These are phyloP conservation scores for Usnea hakonensis DNA, from an alignment of 495 filamentous ascomycete species.

Conservation along the genomic window DNA sequence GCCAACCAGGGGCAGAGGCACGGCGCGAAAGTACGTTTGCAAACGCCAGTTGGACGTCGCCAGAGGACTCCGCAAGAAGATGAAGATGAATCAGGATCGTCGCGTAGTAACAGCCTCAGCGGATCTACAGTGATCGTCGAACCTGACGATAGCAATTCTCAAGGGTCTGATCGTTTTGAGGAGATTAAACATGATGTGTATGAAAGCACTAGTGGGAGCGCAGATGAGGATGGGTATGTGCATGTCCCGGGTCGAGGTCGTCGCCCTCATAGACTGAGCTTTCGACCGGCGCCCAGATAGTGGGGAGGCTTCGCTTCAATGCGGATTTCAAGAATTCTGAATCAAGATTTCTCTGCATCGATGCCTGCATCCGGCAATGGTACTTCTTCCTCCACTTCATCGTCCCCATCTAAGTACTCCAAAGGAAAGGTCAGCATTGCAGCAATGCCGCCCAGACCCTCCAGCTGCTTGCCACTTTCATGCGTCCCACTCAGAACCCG, in stretches of 20 bases:
- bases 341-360: not conserved
- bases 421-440: slow-evolving; percentile 87
- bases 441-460: slow-evolving; percentile 78
- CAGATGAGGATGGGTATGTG: not conserved
- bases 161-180: not conserved
- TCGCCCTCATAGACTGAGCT: not conserved
- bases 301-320: not conserved
- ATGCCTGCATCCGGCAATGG: not conserved
- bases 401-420: slow-evolving; percentile 60
- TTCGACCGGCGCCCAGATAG: not conserved
- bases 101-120: not conserved
- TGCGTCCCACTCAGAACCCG: slow-evolving; percentile 85
- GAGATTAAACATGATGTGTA: not conserved
- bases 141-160: not conserved
- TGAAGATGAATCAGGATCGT: not conserved
- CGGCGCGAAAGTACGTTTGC: not conserved
- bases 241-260: not conserved
- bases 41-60: not conserved
- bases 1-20: not conserved
- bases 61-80: not conserved
- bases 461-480: slow-evolving; percentile 84
- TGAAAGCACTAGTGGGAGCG: no score
- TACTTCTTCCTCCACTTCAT: slow-evolving; percentile 36
- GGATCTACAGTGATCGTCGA: not conserved
- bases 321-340: not conserved